Base-by-base conservation (phyloP, 768 basidiomycete genomes). In the Mycena filopes region DNA sequence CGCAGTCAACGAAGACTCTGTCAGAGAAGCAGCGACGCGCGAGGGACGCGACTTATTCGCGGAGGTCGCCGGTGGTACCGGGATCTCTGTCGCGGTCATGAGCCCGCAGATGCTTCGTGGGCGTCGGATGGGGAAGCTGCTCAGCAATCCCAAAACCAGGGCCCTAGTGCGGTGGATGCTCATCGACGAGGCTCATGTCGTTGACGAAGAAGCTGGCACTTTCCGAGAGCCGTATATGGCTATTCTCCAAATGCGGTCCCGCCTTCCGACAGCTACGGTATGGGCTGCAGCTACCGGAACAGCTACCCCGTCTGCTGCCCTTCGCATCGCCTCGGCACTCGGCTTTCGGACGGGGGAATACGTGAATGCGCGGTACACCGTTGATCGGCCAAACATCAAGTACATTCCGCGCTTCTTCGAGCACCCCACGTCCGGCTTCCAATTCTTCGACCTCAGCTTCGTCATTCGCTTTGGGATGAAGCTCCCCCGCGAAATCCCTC, bases 261-360 rank as follows among this genome's bases (percentile, higher is more conserved):
- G 63, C n/a, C 62, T 70, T n/a, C 55, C 53, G 16, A 47, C 62
- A 1, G 36, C 33, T 25, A 65, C 63, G n/a, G 48, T 68, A n/a
- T 70, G 66, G 69, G 67, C 62, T 45, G 66, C 59, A 33, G 59
- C 62, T n/a, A 68, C 58, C 21, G 66, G 58, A 15, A 50, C 66
- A 20, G 59, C 49, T 4, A 71, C 54, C 13, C 55, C 53, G 23
- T 47, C 41, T 43, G 31, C 31, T 40, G 56, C 68, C 25, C 25
- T 50, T 49, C 49, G 20, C 25, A 66, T 69, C 23, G 53, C 68
- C 23, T 45, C 41, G 41, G 29, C 20, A 25, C 58, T 67, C 18
- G 70, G 65, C 18, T 69, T 71, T 49, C 46, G 41, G 4, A 16
- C 51, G 28, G 68, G 63, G 20, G 16, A 55, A 29, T 69, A 65